Evolutionary conservation across 805 yeast species (phyloP).

Genomic region (Tetrapisispora nanseiensis): DNA sequence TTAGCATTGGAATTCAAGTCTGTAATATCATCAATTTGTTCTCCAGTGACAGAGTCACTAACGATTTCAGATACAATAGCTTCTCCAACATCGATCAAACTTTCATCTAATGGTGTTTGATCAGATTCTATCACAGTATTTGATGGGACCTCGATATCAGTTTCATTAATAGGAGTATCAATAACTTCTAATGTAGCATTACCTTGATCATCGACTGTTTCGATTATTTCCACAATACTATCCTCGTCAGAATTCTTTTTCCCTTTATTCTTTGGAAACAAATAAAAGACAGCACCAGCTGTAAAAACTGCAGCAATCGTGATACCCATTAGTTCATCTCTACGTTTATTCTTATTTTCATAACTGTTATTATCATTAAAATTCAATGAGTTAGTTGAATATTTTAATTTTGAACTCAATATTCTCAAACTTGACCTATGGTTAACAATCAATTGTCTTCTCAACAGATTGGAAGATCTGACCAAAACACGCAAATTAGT

Average conservation of each 20-base stretch:
- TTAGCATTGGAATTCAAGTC: background rate
- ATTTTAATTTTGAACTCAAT: background rate
- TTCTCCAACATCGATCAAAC: slow-evolving; percentile 2
- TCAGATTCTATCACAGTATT: background rate
- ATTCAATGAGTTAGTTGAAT: background rate
- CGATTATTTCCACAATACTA: background rate
- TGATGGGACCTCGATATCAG: background rate
- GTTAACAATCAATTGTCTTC: background rate
- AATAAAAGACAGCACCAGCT: slow-evolving; percentile 6
- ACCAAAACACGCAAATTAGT: background rate
- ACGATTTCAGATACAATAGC: slow-evolving; percentile 3
- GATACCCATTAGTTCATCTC: slow-evolving; percentile 1
- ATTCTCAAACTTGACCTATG: background rate
- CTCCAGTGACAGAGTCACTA: slow-evolving; percentile 3
- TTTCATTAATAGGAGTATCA: background rate
- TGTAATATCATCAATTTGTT: slow-evolving; percentile 1
- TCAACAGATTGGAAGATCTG: background rate
- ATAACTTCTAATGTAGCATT: background rate
- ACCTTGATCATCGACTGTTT: slow-evolving; percentile 3
- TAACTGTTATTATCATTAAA: background rate
- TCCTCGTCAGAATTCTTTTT: slow-evolving; percentile 2
- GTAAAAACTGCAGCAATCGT: slow-evolving; percentile 9
- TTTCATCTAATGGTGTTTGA: background rate
- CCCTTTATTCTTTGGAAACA: slow-evolving; percentile 3
- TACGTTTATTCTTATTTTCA: background rate